Evolutionary conservation across 176 grass and related monocot genomes (phyloP).

Genomic region (Phyllostachys edulis): DNA sequence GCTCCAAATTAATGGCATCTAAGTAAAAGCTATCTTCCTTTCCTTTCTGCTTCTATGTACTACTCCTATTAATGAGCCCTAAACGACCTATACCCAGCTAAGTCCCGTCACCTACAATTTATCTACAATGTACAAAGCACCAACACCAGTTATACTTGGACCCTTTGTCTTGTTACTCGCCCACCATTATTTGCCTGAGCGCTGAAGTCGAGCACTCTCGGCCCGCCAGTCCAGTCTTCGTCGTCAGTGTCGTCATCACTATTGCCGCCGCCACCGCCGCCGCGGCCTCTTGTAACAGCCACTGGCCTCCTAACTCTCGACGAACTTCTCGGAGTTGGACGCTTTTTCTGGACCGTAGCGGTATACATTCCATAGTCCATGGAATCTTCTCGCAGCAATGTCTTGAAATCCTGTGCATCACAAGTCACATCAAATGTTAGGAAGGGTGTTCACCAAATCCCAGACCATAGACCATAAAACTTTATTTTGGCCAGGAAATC

Average conservation of each 20-base stretch:
- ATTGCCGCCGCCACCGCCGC: conserved; percentile 18
- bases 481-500: conserved; percentile 24
- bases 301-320: conserved; percentile 57
- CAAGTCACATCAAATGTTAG: neutral
- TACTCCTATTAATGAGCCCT: conserved; percentile 12
- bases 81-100: conserved; percentile 13
- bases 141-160: conserved; percentile 53
- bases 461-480: conserved; percentile 5
- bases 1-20: conserved; percentile 57
- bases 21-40: conserved; percentile 56
- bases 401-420: conserved; percentile 83
- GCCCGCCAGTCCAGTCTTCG: conserved; percentile 64
- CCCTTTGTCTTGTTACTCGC: conserved; percentile 68
- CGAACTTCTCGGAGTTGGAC: conserved; percentile 62
- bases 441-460: neutral
- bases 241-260: conserved; percentile 53
- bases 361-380: conserved; percentile 73
- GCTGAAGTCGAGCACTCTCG: conserved; percentile 74
- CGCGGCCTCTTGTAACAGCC: conserved; percentile 32
- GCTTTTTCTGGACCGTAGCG: conserved; percentile 62
- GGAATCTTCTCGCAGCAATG: conserved; percentile 73
- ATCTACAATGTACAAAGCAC: conserved; percentile 59
- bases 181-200: conserved; percentile 55
- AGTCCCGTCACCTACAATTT: conserved; percentile 27
- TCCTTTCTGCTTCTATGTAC: conserved; percentile 68